Evolutionary conservation across 116 monocot genomes (phyloP).

Genomic region (Papilionanthe hybrid): DNA sequence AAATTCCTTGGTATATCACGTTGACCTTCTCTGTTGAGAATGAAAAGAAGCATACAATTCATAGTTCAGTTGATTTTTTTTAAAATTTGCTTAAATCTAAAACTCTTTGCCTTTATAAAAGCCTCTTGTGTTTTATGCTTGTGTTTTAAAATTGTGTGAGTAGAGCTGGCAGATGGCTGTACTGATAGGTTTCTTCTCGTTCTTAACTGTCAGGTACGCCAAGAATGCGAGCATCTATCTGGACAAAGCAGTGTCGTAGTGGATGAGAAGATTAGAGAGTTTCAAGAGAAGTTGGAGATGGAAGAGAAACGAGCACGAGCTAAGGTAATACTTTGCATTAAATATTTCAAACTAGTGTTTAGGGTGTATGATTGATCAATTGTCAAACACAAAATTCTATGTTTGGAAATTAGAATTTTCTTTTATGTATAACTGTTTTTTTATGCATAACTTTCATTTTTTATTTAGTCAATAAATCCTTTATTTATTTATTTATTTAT

Average conservation of each 20-base stretch:
- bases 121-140: neutral
- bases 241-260: conserved; percentile 19
- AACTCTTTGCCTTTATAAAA: neutral
- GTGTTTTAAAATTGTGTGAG: neutral
- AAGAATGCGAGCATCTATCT: conserved; percentile 51
- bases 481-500: too few species aligned
- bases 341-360: neutral
- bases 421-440: neutral
- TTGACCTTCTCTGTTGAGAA: neutral
- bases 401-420: neutral
- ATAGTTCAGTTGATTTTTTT: neutral
- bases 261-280: conserved; percentile 26
- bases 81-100: neutral
- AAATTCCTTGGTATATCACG: neutral
- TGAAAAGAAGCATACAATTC: neutral
- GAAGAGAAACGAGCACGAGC: conserved; percentile 34
- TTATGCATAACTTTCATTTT: neutral
- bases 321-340: conserved; percentile 44
- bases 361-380: neutral
- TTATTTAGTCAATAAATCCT: too few species aligned
- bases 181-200: neutral
- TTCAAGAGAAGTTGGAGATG: conserved; percentile 30
- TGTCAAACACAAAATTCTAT: neutral
- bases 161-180: neutral
- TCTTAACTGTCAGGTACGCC: conserved; percentile 47